Percentiles rank a stretch among this genome's conserved stretches.
Evolutionary conservation across 257 asterid genomes (phyloP).

Genomic region (Rhazya stricta): DNA sequence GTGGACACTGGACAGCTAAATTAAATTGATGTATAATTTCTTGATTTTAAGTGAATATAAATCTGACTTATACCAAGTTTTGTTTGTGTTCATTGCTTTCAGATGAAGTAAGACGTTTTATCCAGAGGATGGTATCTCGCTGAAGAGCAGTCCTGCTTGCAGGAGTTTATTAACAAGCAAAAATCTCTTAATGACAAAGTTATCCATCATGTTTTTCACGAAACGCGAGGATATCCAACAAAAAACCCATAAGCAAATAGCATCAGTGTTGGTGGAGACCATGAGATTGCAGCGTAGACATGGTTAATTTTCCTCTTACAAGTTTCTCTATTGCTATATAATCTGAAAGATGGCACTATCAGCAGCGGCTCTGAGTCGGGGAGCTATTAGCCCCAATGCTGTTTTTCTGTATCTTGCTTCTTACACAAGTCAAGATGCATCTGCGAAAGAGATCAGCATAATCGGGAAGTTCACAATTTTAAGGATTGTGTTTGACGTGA

Average conservation of each 20-base stretch:
- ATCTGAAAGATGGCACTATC: neutral
- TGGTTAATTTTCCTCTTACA: neutral
- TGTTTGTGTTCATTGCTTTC: neutral
- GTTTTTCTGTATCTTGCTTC: slow-evolving; percentile 1
- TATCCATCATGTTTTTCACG: neutral
- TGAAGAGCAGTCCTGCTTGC: neutral
- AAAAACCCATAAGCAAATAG: neutral
- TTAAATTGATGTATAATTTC: neutral
- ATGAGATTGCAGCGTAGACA: neutral
- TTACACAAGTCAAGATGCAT: neutral
- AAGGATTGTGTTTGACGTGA: neutral
- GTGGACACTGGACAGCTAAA: neutral
- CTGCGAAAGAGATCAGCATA: neutral
- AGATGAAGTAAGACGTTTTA: neutral
- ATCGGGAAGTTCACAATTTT: neutral
- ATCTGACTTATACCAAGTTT: neutral
- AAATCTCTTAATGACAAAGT: neutral
- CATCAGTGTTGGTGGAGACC: neutral
- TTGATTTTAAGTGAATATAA: neutral
- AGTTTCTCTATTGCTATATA: neutral
- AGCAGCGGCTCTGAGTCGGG: neutral
- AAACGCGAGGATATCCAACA: neutral
- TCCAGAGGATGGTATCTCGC: neutral
- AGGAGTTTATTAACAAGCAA: neutral
- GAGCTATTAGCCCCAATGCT: neutral